Evolutionary conservation across 1,284 basidiomycete genomes (phyloP), one percentile per base, ranked within the genome.

Genomic region (Athelia sp.): DNA sequence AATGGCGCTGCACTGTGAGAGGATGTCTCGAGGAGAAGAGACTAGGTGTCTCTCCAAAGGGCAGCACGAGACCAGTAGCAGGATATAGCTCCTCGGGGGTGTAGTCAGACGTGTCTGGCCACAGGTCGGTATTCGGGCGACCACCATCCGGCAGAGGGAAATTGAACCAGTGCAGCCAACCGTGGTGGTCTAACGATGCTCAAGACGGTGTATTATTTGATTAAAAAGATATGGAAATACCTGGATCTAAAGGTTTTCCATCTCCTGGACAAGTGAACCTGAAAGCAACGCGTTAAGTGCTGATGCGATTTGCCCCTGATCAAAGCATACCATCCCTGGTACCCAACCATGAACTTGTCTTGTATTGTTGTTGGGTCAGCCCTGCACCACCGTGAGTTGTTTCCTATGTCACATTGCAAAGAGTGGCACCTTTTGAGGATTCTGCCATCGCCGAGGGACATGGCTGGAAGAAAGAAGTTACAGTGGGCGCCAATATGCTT

Each of bases 131-230:
- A 55, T 83, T 87, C 1, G 84, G 80, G 6, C 72, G 75, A 17
- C 86, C 86, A 14, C 86, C 87, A 21, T 76, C 67, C 1, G 79
- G 72, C 4, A 90, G 71, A 2, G 86, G 84, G 17, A 68, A 58
- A 54, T 80, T 73, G 62, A 88, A 81, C 87, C 87, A 90, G 57
- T 89, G 88, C n/a, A 89, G 69, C 87, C 87, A 90, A 26, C 87
- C 86, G 55, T 89, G 85, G 58, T 90, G 87, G 2, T 77, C 81
- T 69, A 70, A 36, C 3, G 50, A 40, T 6, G 15, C 15, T 17
- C 9, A 40, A n/a, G 4, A 8, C n/a, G 43, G 42, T 29, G 34
- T 9, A 46, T 19, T 14, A 24, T 47, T 21, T 17, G 19, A n/a
- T n/a, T 24, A 43, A 19, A 18, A 22, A 18, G n/a, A n/a, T n/a